Conservation (phyloP, 2,329 filamentous ascomycete species). For the Ambrosiella cleistominuta region DNA sequence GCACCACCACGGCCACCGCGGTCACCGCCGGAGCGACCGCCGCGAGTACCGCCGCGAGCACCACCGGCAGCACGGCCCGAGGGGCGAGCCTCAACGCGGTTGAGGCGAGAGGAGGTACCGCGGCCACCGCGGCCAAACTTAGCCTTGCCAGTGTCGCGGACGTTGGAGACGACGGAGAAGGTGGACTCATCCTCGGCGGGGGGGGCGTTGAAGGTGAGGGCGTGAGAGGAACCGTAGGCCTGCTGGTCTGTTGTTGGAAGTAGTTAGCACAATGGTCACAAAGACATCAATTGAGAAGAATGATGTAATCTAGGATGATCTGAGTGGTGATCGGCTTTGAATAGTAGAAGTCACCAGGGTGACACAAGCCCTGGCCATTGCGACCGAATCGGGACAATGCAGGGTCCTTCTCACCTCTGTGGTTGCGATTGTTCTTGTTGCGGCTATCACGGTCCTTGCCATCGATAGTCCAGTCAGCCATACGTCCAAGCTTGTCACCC, state of each 20-base stretch:
- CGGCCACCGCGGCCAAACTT: constrained; percentile 74
- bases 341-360: not conserved
- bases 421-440: constrained; percentile 75
- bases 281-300: constrained; percentile 7
- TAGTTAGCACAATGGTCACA: constrained; percentile 13
- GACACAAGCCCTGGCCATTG: not conserved
- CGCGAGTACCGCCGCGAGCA: constrained; percentile 55
- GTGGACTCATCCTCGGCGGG: constrained; percentile 87
- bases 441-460: constrained; percentile 64
- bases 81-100: constrained; percentile 45
- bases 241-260: constrained; percentile 56
- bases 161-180: constrained; percentile 96
- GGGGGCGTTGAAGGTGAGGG: constrained; percentile 75
- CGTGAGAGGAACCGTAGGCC: constrained; percentile 82
- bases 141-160: constrained; percentile 66
- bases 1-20: constrained; percentile 55
- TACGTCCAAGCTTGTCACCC: constrained; percentile 93
- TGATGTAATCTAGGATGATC: too few relatives aligned
- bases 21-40: constrained; percentile 50
- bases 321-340: too few relatives aligned
- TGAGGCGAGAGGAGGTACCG: constrained; percentile 51
- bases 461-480: constrained; percentile 95
- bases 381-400: not conserved
- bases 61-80: constrained; percentile 49
- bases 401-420: constrained; percentile 48